Evolutionary conservation across 2,329 filamentous ascomycete genomes (phyloP), one percentile per base, ranked within the genome.

Genomic region (Hirsutella thompsonii): DNA sequence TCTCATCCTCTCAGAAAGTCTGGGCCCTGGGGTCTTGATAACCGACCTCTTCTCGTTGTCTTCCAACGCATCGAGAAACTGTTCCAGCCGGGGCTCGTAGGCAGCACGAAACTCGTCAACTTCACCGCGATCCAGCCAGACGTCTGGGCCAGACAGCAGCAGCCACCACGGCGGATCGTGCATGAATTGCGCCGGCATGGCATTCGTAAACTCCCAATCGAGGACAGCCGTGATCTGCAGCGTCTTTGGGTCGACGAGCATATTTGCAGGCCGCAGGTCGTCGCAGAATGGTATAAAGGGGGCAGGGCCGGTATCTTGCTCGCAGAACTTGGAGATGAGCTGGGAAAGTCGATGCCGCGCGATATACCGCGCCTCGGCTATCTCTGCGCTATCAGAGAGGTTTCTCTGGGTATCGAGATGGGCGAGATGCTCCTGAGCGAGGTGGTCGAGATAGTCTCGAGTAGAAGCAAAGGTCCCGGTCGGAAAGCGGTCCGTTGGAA

Each of bases 201-300:
- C 48, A 44, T 68, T 62, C 36, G 61, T 62, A 37, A 63, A 67
- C 47, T 66, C 62, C 19, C 57, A 52, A 42, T 67, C 62, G 33
- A 67, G 44, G 16, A 64, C 47, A 1, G 59, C 62, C 1, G 50
- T 62, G 34, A 66, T 60, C 6, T 46, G 46, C 2, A 60, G 46
- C 20, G 55, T 64, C 5, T 53, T 43, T 9, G 53, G 57, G 38
- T 68, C 50, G 11, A 55, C 47, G 21, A 66, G 57, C 47, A 67
- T 61, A 43, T 67, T 66, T 18, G 49, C 18, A 5, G 59, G 58
- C 23, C 52, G 55, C 18, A 67, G 36, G 44, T 66, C 61, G 42
- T 64, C 58, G 43, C 59, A 64, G 48, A 60, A 67, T 37, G 54
- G 49, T 43, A 52, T 50, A 48, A 63, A 67, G 21, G 55, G 60